These are phyloP conservation scores for Phaeolepiota aurea DNA, from an alignment of 768 basidiomycete genomes.

Conservation along the genomic window DNA sequence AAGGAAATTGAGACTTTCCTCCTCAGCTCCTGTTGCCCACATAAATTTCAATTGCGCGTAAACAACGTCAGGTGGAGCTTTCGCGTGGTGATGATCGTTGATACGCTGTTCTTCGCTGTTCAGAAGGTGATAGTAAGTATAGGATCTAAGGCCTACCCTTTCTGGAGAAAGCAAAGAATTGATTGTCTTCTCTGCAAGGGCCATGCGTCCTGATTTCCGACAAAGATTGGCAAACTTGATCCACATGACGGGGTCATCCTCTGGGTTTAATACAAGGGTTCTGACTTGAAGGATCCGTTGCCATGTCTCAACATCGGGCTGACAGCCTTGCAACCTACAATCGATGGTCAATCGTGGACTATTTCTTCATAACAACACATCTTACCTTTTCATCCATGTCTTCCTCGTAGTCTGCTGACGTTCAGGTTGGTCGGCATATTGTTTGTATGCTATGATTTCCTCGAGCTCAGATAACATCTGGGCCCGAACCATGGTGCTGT, in stretches of 20 bases:
- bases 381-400: slow-evolving; percentile 95
- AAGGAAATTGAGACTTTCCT: slow-evolving; percentile 77
- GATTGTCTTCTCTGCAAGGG: slow-evolving; percentile 94
- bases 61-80: slow-evolving; percentile 92
- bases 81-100: slow-evolving; percentile 45
- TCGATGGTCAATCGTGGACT: neutral
- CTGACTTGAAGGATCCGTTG: slow-evolving; percentile 95
- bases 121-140: neutral
- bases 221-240: slow-evolving; percentile 98
- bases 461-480: slow-evolving; percentile 98
- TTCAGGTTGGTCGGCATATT: slow-evolving; percentile 88
- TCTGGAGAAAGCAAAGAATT: slow-evolving; percentile 82
- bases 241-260: slow-evolving; percentile 96
- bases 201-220: slow-evolving; percentile 89
- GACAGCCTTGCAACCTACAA: slow-evolving; percentile 82
- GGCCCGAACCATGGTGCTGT: slow-evolving; percentile 89
- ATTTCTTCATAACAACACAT: neutral
- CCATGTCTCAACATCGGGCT: slow-evolving; percentile 98
- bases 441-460: slow-evolving; percentile 95
- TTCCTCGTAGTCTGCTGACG: slow-evolving; percentile 85
- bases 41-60: slow-evolving; percentile 94
- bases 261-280: slow-evolving; percentile 85
- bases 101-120: slow-evolving; percentile 28
- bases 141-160: slow-evolving; percentile 28
- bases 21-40: slow-evolving; percentile 80